Conservation (phyloP, 139 green algal species). For the Closterium sp. region DNA sequence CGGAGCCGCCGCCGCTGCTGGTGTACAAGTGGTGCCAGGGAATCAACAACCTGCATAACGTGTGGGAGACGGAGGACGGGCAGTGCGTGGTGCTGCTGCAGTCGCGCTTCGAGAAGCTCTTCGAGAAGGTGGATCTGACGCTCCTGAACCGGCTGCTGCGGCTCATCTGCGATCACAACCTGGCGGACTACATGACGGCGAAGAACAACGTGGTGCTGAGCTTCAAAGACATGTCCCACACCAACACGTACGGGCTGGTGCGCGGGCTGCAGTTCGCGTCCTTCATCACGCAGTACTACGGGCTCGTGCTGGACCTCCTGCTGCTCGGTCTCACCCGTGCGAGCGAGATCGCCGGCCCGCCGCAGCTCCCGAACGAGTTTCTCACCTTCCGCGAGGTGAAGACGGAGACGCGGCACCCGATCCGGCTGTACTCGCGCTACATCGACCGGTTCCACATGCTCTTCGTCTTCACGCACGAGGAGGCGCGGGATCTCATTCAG, state of each 20-base stretch:
- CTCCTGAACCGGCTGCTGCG: constrained; percentile 97
- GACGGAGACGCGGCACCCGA: constrained; percentile 91
- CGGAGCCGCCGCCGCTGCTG: constrained; percentile 93
- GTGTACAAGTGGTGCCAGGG: constrained; percentile 98
- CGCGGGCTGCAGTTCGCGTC: constrained; percentile 96
- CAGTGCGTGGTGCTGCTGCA: constrained; percentile 99
- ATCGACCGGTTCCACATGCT: constrained; percentile 84
- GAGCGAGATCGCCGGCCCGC: constrained; percentile 88
- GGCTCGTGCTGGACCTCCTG: constrained; percentile 94
- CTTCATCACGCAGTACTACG: constrained; percentile 96
- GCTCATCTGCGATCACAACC: constrained; percentile 97
- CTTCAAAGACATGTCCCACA: constrained; percentile 96
- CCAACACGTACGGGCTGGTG: constrained; percentile 97
- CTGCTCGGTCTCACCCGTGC: constrained; percentile 94
- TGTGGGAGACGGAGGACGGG: constrained; percentile 94
- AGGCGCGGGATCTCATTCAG: constrained; percentile 68
- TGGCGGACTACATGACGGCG: constrained; percentile 98
- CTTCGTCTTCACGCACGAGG: constrained; percentile 91
- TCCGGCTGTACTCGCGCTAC: constrained; percentile 95
- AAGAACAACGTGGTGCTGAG: constrained; percentile 66
- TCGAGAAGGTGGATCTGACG: constrained; percentile 97
- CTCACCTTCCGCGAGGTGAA: constrained; percentile 84
- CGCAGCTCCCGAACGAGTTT: constrained; percentile 95
- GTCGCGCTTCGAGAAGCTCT: constrained; percentile 95
- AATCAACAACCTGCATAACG: constrained; percentile 74